These are phyloP conservation scores for Rutstroemia sp. DNA, from an alignment of 2,329 filamentous ascomycete genomes.

Conservation along the genomic window DNA sequence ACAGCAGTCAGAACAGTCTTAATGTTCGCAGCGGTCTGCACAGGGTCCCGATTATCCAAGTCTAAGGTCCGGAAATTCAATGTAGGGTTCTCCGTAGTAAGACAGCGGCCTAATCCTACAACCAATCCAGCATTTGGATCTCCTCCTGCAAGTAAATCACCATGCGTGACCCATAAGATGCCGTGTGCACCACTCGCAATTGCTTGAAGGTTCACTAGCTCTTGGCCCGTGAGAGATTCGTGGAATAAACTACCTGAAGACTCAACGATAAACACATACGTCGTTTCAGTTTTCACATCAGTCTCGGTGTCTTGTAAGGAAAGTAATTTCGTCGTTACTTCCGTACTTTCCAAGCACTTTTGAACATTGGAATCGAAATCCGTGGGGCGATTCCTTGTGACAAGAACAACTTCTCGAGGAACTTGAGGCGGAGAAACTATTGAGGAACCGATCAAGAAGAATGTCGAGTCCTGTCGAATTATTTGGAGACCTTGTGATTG, in stretches of 20 bases:
- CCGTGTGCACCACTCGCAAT: not conserved
- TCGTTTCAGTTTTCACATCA: not conserved
- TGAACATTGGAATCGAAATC: not conserved
- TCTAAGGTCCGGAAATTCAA: conserved; percentile 9
- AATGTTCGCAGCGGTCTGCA: not conserved
- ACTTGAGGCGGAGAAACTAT: too few relatives aligned
- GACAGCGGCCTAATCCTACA: conserved; percentile 5
- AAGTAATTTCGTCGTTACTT: not conserved
- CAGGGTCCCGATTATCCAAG: not conserved
- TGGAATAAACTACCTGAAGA: not conserved
- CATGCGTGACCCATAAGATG: conserved; percentile 10
- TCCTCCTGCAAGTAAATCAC: not conserved
- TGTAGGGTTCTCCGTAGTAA: conserved; percentile 13
- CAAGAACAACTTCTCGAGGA: not conserved
- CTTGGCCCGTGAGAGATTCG: not conserved
- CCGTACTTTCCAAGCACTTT: not conserved
- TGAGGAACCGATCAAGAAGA: not conserved
- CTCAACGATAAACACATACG: not conserved
- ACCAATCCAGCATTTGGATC: conserved; percentile 4
- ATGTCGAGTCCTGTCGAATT: not conserved
- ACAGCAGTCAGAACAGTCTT: not conserved
- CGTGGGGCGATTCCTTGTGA: not conserved
- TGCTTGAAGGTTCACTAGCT: not conserved
- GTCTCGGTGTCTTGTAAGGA: not conserved
- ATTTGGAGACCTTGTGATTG: not conserved